Conservation (phyloP, 1,284 basidiomycete genomes). For the Polyporus tsugae region DNA sequence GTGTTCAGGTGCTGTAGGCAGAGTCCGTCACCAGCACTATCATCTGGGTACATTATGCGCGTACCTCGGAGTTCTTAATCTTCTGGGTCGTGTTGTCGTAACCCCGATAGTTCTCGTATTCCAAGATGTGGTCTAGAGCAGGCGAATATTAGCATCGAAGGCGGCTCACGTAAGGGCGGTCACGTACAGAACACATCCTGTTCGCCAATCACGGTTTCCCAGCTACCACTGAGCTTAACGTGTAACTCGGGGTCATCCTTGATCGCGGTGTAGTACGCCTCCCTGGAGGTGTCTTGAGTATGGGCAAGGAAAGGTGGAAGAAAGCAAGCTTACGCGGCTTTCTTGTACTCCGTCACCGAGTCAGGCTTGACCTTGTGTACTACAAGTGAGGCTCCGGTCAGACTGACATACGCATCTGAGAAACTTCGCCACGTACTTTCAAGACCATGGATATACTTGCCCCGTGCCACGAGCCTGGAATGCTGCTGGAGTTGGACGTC, state of each 20-base stretch:
- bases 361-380: conserved; percentile 88
- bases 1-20: conserved; percentile 62
- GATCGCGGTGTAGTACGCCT: conserved; percentile 83
- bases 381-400: conserved; percentile 41
- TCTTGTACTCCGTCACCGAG: conserved; percentile 82
- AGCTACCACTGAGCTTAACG: conserved; percentile 90
- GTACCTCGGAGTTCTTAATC: conserved; percentile 68
- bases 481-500: conserved; percentile 82
- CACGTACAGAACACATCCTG: conserved; percentile 81
- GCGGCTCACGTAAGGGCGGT: neutral
- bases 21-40: neutral
- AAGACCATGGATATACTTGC: conserved; percentile 90
- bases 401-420: neutral
- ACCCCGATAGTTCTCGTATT: conserved; percentile 90
- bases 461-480: conserved; percentile 84
- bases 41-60: conserved; percentile 25
- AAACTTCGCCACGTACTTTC: conserved; percentile 65
- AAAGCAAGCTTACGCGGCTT: conserved; percentile 75
- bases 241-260: conserved; percentile 75
- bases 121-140: conserved; percentile 74
- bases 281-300: conserved; percentile 52
- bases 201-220: conserved; percentile 89
- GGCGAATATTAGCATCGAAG: conserved; percentile 14
- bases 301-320: conserved; percentile 17
- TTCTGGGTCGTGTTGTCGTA: conserved; percentile 76